Evolutionary conservation across 1,139 yeast species (phyloP).

Genomic region (Nakaseomyces uthaithaninus): DNA sequence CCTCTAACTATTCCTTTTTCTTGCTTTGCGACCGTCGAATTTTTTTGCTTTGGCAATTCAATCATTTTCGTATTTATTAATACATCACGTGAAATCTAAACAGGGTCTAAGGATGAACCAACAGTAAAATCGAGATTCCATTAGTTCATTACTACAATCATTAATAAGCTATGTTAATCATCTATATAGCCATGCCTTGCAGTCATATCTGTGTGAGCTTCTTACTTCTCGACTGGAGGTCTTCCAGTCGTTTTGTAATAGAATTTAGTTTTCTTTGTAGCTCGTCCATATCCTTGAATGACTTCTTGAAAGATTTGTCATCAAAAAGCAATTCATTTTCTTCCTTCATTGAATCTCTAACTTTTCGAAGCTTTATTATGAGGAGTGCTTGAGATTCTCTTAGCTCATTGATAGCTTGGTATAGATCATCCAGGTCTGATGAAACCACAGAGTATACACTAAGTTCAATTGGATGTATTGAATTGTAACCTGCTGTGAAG

Average conservation of each 20-base stretch:
- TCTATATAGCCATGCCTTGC: too few relatives aligned
- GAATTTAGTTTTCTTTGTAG: constrained; percentile 14
- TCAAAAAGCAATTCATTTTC: constrained; percentile 21
- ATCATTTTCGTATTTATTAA: too few relatives aligned
- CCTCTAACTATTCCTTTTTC: too few relatives aligned
- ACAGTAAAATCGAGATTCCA: too few relatives aligned
- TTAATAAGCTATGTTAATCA: too few relatives aligned
- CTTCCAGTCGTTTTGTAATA: constrained; percentile 12
- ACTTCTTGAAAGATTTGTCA: neutral
- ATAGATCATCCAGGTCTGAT: constrained; percentile 27
- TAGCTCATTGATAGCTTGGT: constrained; percentile 27
- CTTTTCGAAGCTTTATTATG: constrained; percentile 21
- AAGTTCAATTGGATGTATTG: constrained; percentile 28
- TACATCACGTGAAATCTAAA: too few relatives aligned
- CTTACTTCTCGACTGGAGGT: constrained; percentile 10
- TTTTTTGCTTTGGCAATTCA: too few relatives aligned
- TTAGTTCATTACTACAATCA: too few relatives aligned
- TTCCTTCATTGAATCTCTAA: constrained; percentile 19
- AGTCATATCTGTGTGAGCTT: constrained; percentile 7
- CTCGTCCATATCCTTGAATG: constrained; percentile 10
- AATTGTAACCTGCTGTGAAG: neutral
- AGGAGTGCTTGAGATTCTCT: constrained; percentile 30
- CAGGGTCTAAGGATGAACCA: too few relatives aligned
- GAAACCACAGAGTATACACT: constrained; percentile 28
- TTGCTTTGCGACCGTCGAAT: too few relatives aligned